Conservation (phyloP, 495 filamentous ascomycete genomes). For the Peziza echinospora region DNA sequence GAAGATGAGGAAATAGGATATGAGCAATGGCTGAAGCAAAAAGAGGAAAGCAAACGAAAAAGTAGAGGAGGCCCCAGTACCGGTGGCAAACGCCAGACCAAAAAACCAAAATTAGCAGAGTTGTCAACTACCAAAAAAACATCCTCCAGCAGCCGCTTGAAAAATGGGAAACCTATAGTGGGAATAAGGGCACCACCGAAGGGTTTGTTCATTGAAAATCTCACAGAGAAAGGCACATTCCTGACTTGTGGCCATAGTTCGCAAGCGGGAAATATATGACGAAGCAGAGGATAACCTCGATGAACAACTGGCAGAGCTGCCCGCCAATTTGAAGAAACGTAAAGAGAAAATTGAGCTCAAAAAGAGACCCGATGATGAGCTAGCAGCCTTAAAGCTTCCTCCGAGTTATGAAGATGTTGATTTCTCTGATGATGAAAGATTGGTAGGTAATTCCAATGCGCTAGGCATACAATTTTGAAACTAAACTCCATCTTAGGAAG, state of each 20-base stretch:
- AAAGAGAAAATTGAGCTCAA: slow-evolving; percentile 40
- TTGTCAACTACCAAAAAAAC: no score
- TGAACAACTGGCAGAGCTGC: slow-evolving; percentile 19
- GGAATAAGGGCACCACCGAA: no score
- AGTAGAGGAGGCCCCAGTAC: no score
- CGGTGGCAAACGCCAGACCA: no score
- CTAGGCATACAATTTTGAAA: not conserved
- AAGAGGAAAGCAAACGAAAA: slow-evolving; percentile 6
- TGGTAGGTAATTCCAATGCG: slow-evolving; percentile 13
- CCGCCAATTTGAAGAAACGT: slow-evolving; percentile 29
- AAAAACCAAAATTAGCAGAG: no score
- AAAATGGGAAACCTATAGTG: no score
- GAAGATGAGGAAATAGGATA: slow-evolving; percentile 20
- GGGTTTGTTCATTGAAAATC: no score
- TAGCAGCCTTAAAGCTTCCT: slow-evolving; percentile 48
- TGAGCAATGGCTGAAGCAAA: slow-evolving; percentile 13
- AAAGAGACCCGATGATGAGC: slow-evolving; percentile 31
- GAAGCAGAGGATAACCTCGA: slow-evolving; percentile 14
- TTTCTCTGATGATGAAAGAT: slow-evolving; percentile 66
- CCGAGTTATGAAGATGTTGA: slow-evolving; percentile 62
- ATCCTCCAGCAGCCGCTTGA: no score
- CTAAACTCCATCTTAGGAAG: slow-evolving; percentile 10
- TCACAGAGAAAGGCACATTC: no score
- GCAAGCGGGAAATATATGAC: not conserved
- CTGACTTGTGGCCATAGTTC: no score